Evolutionary conservation across 108 stramenopile genomes (phyloP), one percentile per base, ranked within the genome.

Genomic region (Pseudonitzschia multiseries): DNA sequence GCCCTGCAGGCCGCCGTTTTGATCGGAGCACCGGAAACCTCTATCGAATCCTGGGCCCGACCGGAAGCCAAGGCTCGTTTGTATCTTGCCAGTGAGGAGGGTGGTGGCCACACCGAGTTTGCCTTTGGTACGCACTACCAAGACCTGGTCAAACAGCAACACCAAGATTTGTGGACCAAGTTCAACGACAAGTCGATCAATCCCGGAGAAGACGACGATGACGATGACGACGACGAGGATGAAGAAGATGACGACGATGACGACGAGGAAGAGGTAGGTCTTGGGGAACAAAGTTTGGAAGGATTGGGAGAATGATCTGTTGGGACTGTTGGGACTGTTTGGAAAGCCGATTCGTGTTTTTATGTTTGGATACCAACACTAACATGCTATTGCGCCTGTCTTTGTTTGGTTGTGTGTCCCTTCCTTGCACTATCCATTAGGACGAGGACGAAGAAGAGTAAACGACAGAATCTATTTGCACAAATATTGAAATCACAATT

Each of bases 191-290:
- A 68, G 73, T 53, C 79, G 26, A 65, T 52, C 14, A 74, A 28
- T 79, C 79, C 79, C 26, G 79, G 79, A 64, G 79, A 79, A 6
- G 79, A 79, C 44, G 79, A 79, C 43, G 79, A 79, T 3, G 79
- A 79, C 8, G 79, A 79, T 17, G 72, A 79, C 4, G 78, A 79
- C 2, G 76, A 77, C 1, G 77, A 78, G 22, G 54, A 56, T 22
- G 54, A 56, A 8, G 54, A 56, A 24, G 54, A 48, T 48, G 76
- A 77, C 17, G 76, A 76, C 0, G 77, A 76, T 2, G 76, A 76
- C 15, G 72, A 73, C 15, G 74, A 75, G 57, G 74, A 56, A 1
- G 54, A 56, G 54, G 54, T 56, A 56, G 9, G 54, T 56, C 12
- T 5, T 48, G 1, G 46, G 46, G 4, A 48, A 10, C 46, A 14